These are phyloP conservation scores for Magnolia sinica DNA, from an alignment of 164 flowering plant genomes.

Conservation along the genomic window DNA sequence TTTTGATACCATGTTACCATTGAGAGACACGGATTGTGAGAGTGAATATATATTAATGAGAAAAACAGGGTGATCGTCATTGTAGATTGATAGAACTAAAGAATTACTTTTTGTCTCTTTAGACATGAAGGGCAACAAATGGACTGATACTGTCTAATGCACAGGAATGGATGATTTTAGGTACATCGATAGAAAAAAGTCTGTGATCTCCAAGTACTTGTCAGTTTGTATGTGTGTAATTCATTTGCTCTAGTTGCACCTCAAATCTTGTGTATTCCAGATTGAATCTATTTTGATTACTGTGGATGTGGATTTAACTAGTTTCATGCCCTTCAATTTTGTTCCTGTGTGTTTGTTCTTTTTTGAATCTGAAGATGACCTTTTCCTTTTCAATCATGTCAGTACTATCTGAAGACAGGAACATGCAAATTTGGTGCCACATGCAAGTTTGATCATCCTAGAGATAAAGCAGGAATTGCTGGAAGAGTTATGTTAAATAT, in stretches of 20 bases:
- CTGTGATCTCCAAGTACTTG: not conserved
- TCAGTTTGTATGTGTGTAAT: not conserved
- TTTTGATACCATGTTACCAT: not conserved
- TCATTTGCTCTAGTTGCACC: not conserved
- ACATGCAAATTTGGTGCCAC: slow-evolving; percentile 97
- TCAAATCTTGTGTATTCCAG: not conserved
- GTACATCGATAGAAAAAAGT: not conserved
- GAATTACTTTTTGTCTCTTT: not conserved
- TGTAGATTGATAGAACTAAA: not conserved
- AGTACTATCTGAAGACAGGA: slow-evolving; percentile 95
- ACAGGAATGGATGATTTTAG: too few relatives aligned
- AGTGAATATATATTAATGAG: not conserved
- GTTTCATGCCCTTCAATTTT: not conserved
- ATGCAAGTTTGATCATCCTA: slow-evolving; percentile 97
- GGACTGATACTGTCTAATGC: not conserved
- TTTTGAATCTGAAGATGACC: slow-evolving; percentile 5
- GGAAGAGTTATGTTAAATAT: slow-evolving; percentile 76
- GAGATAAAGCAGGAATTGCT: slow-evolving; percentile 88
- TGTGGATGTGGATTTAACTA: not conserved
- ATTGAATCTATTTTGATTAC: not conserved
- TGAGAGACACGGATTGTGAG: not conserved
- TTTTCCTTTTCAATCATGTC: slow-evolving; percentile 18
- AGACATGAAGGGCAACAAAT: not conserved
- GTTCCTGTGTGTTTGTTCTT: not conserved
- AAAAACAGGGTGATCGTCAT: not conserved